These are phyloP conservation scores for Diaporthe caulivora DNA, from an alignment of 2,329 filamentous ascomycete species.

Conservation along the genomic window DNA sequence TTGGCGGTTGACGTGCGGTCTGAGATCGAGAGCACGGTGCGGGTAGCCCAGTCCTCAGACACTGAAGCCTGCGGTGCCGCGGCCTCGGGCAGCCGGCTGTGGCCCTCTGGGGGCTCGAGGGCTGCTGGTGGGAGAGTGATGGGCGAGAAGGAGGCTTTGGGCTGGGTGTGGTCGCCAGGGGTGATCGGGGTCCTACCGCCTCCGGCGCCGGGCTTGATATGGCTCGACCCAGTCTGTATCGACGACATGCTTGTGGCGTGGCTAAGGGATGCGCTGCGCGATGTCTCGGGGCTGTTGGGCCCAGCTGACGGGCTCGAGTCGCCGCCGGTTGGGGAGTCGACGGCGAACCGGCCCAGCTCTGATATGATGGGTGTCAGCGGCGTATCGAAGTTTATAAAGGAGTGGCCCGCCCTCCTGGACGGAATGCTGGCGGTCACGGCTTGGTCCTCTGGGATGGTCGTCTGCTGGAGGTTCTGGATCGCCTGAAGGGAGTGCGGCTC, in stretches of 20 bases:
- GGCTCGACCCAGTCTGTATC: neutral
- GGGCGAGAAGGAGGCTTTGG: conserved; percentile 2
- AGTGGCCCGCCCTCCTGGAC: conserved; percentile 20
- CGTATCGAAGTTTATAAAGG: conserved; percentile 35
- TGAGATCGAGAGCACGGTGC: conserved; percentile 7
- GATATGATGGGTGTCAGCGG: conserved; percentile 34
- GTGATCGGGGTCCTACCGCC: conserved; percentile 21
- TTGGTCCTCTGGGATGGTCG: conserved; percentile 35
- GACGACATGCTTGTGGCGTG: conserved; percentile 30
- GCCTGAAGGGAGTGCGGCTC: conserved; percentile 27
- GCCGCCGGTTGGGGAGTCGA: conserved; percentile 9
- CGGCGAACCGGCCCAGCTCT: conserved; percentile 29
- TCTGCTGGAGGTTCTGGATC: conserved; percentile 25
- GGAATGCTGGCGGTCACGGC: conserved; percentile 30
- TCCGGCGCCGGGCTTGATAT: neutral
- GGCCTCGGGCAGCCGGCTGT: neutral
- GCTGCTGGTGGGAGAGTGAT: conserved; percentile 3
- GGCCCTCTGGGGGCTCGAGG: neutral
- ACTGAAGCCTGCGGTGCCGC: neutral
- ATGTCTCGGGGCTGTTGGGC: conserved; percentile 28
- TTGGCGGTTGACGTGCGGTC: conserved; percentile 33
- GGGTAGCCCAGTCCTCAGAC: conserved; percentile 32
- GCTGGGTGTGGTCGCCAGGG: conserved; percentile 7
- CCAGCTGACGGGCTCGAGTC: conserved; percentile 19
- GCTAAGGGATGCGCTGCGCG: conserved; percentile 22